phyloP scores from a whole-genome alignment of 2,329 filamentous ascomycete genomes.

The Fusarium staphyleae region DNA sequence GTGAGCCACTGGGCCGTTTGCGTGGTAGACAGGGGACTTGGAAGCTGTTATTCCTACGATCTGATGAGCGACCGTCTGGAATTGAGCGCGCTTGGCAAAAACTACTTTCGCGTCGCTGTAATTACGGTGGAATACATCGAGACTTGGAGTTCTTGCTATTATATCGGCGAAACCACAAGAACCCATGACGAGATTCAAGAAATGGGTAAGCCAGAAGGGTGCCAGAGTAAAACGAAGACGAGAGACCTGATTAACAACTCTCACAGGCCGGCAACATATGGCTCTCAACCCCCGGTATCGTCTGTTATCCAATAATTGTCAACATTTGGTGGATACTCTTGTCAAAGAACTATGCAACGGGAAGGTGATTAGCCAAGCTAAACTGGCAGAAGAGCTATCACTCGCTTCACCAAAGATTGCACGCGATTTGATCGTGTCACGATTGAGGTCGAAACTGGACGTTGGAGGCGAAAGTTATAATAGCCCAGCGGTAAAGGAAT shows the following conservation, averaged over 20 bases:
- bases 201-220: slow-evolving; percentile 18
- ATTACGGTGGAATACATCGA: slow-evolving; percentile 35
- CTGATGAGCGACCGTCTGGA: slow-evolving; percentile 40
- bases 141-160: slow-evolving; percentile 40
- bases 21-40: slow-evolving; percentile 34
- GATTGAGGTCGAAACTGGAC: slow-evolving; percentile 33
- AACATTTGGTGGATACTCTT: slow-evolving; percentile 35
- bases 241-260: not conserved
- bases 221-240: accelerated
- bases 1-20: slow-evolving; percentile 41
- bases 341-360: slow-evolving; percentile 40
- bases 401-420: slow-evolving; percentile 35
- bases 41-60: slow-evolving; percentile 35
- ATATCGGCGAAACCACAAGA: slow-evolving; percentile 40
- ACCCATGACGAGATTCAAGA: slow-evolving; percentile 35
- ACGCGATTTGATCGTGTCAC: slow-evolving; percentile 31
- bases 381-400: slow-evolving; percentile 34
- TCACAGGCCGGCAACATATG: slow-evolving; percentile 26
- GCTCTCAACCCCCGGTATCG: slow-evolving; percentile 26
- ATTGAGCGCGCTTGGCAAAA: slow-evolving; percentile 33
- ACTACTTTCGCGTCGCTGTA: slow-evolving; percentile 34
- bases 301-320: slow-evolving; percentile 38
- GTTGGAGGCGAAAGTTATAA: slow-evolving; percentile 29
- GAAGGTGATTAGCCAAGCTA: slow-evolving; percentile 37
- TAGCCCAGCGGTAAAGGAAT: slow-evolving; percentile 33